phyloP scores from a whole-genome alignment of 768 basidiomycete species.

The Leccinellum luteum region DNA sequence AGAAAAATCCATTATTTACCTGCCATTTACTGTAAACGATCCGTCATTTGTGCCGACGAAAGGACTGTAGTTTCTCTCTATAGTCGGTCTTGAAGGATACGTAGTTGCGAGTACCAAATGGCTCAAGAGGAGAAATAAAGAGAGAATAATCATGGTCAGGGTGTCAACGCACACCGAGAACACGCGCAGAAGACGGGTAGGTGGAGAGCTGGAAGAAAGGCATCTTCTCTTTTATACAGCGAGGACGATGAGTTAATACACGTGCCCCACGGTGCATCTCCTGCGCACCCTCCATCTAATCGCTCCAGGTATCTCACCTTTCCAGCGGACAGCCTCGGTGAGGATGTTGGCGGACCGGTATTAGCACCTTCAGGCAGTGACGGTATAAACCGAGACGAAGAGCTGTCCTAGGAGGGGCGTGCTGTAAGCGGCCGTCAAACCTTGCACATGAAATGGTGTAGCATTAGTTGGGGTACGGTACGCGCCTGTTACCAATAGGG shows the following conservation, averaged over 20 bases:
- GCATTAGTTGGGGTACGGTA: neutral
- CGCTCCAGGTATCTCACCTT: slow-evolving; percentile 4
- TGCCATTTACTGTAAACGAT: slow-evolving; percentile 56
- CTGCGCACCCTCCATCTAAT: neutral
- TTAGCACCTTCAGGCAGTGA: neutral
- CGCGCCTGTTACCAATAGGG: neutral
- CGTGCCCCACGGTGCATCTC: slow-evolving; percentile 11
- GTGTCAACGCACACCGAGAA: slow-evolving; percentile 11
- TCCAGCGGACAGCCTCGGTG: neutral
- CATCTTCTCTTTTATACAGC: slow-evolving; percentile 18
- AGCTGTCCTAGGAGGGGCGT: neutral
- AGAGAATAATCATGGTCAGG: slow-evolving; percentile 37
- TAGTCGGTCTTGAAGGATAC: slow-evolving; percentile 32
- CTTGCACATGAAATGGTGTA: neutral
- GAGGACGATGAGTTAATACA: neutral
- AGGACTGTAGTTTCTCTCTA: slow-evolving; percentile 30
- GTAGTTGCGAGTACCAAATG: slow-evolving; percentile 29
- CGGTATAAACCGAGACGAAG: neutral
- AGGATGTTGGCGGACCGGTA: neutral
- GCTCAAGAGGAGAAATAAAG: slow-evolving; percentile 27
- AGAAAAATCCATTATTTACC: slow-evolving; percentile 29
- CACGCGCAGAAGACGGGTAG: neutral
- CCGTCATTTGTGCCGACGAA: slow-evolving; percentile 46
- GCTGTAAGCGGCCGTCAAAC: neutral
- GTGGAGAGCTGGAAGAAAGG: neutral